phyloP scores from a whole-genome alignment of 2,329 filamentous ascomycete species.

The Dendryphion nanum region DNA sequence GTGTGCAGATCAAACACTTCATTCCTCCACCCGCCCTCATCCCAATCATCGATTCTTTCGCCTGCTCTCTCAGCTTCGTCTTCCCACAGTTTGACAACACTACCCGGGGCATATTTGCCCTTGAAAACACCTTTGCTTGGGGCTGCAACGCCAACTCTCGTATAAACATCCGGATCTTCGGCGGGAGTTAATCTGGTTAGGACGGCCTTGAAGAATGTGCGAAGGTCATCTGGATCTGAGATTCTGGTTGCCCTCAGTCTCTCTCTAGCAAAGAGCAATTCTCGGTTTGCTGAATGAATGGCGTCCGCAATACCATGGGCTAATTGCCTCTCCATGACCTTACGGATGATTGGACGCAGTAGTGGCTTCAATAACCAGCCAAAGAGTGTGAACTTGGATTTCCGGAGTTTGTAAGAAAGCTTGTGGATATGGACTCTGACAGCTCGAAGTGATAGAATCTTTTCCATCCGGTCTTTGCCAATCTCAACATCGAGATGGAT shows the following conservation, averaged over 20 bases:
- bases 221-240: conserved; percentile 73
- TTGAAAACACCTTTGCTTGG: conserved; percentile 68
- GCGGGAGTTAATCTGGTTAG: conserved; percentile 70
- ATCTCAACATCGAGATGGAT: conserved; percentile 83
- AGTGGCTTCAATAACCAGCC: conserved; percentile 84
- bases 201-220: conserved; percentile 80
- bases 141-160: conserved; percentile 67
- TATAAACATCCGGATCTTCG: conserved; percentile 74
- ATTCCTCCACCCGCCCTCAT: conserved; percentile 76
- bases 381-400: conserved; percentile 73
- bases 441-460: conserved; percentile 72
- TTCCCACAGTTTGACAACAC: conserved; percentile 85
- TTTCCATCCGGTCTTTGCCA: conserved; percentile 72
- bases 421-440: conserved; percentile 85
- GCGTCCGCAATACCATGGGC: conserved; percentile 67
- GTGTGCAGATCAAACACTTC: conserved; percentile 67
- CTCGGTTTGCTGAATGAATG: conserved; percentile 74
- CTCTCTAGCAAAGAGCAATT: conserved; percentile 83
- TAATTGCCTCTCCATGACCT: conserved; percentile 75
- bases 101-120: conserved; percentile 84
- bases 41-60: conserved; percentile 73
- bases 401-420: conserved; percentile 72
- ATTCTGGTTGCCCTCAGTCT: conserved; percentile 82
- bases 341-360: conserved; percentile 75
- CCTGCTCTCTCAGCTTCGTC: conserved; percentile 69